Conservation (phyloP, 2,329 filamentous ascomycete genomes). For the Calonectria pseudoturangicola region DNA sequence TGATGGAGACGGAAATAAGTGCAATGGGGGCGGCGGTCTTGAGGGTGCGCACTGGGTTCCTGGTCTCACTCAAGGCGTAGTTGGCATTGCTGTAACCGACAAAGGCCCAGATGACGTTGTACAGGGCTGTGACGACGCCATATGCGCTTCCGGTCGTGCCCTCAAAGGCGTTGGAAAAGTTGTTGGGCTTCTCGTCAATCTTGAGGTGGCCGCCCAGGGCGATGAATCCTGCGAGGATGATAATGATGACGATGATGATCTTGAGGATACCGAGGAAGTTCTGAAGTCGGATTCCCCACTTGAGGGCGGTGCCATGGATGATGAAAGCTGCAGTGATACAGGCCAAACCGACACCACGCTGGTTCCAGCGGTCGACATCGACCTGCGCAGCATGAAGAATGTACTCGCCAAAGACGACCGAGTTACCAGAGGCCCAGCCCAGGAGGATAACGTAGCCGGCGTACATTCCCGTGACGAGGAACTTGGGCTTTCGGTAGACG, state of each 20-base stretch:
- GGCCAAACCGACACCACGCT: constrained; percentile 79
- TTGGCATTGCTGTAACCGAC: constrained; percentile 82
- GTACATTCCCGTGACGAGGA: constrained; percentile 77
- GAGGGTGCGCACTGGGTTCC: constrained; percentile 78
- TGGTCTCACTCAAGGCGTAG: constrained; percentile 79
- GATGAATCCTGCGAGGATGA: constrained; percentile 77
- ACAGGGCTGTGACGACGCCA: constrained; percentile 80
- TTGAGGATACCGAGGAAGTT: constrained; percentile 81
- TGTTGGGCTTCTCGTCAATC: constrained; percentile 75
- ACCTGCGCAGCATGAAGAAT: constrained; percentile 79
- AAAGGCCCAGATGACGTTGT: constrained; percentile 83
- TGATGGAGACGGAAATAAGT: constrained; percentile 73
- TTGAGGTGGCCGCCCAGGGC: constrained; percentile 77
- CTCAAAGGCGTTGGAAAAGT: constrained; percentile 78
- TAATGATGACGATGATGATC: constrained; percentile 78
- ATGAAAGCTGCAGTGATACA: constrained; percentile 79
- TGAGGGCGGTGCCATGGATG: constrained; percentile 78
- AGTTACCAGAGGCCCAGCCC: constrained; percentile 80
- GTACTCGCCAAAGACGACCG: constrained; percentile 82
- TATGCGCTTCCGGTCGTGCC: constrained; percentile 81
- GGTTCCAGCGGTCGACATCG: constrained; percentile 79
- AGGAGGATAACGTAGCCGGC: constrained; percentile 77
- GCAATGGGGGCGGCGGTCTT: constrained; percentile 79
- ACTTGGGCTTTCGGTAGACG: constrained; percentile 76
- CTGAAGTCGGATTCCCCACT: constrained; percentile 80